Evolutionary conservation across 108 stramenopile species (phyloP), one percentile per base, ranked within the genome.

Genomic region (Thalassiosira profunda): DNA sequence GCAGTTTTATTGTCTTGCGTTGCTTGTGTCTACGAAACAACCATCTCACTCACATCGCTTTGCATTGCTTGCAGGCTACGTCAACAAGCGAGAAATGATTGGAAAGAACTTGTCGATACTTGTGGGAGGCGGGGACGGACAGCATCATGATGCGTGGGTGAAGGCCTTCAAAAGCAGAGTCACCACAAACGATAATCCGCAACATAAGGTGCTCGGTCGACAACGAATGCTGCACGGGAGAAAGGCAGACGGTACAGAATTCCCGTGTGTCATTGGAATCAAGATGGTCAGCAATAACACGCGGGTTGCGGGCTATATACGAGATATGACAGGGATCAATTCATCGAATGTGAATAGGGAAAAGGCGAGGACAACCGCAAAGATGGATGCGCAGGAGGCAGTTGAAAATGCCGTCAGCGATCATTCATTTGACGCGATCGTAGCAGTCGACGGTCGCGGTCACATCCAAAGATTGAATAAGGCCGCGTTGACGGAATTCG

Each of bases 241-340:
- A 14, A 45, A 46, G 40, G 57, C 57, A 1, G 57, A 58, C 11
- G 57, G 57, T 10, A 48, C 57, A 3, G 57, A 58, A 6, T 58
- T 58, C 10, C 57, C 57, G 15, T 58, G 57, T 48, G 45, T 58
- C 14, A 58, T 58, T 5, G 57, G 57, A 18, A 58, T 58, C 17
- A 58, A 48, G 21, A 17, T 48, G 15, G 42, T 45, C 57, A 14
- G 45, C 25, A 58, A 58, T 38, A 48, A 48, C 45, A 58, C 14
- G 7, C 25, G 25, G 45, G 48, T 58, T 58, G 57, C 45, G 45
- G 57, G 57, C n/a, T 58, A 58, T 46, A 58, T 58, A 47, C 57
- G 57, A n/a, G 57, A 58, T n/a, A 58, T 58, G 57, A 48, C 45
- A 15, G 57, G 57, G 45, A 38, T 58, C 23, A n/a, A n/a, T n/a